Conservation (phyloP, 805 yeast genomes). For the Candida ortonii region DNA sequence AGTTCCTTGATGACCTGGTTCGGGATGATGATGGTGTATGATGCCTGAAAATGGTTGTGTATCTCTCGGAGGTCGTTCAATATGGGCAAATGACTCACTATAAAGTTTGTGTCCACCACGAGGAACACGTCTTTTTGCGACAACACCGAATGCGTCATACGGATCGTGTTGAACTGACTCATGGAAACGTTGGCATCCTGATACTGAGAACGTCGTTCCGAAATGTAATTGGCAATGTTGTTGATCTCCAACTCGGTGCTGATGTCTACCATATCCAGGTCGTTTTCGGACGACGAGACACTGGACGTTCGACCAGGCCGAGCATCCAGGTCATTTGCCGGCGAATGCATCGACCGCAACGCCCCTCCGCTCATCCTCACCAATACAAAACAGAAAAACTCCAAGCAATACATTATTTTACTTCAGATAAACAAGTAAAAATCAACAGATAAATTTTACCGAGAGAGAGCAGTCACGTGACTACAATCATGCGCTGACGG, state of each 20-base stretch:
- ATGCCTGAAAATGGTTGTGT: conserved; percentile 41
- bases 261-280: conserved; percentile 19
- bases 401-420: no score
- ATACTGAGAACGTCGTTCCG: conserved; percentile 6
- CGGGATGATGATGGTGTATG: conserved; percentile 59
- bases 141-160: conserved; percentile 2
- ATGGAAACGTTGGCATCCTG: background rate
- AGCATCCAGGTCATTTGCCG: no score
- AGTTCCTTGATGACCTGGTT: conserved; percentile 67
- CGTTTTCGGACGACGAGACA: conserved; percentile 9
- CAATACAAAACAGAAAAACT: no score
- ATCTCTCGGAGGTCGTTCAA: conserved; percentile 49
- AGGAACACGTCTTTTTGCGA: conserved; percentile 32
- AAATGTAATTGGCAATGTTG: conserved; percentile 14
- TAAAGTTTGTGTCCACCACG: conserved; percentile 81
- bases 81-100: conserved; percentile 62
- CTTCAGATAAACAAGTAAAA: no score
- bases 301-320: no score
- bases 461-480: no score
- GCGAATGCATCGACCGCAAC: no score
- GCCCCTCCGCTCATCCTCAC: no score
- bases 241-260: conserved; percentile 15
- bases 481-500: no score
- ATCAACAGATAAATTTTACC: no score
- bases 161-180: conserved; percentile 1